Conservation (phyloP, 2,329 filamentous ascomycete genomes). For the Microcyclosporella mali region DNA sequence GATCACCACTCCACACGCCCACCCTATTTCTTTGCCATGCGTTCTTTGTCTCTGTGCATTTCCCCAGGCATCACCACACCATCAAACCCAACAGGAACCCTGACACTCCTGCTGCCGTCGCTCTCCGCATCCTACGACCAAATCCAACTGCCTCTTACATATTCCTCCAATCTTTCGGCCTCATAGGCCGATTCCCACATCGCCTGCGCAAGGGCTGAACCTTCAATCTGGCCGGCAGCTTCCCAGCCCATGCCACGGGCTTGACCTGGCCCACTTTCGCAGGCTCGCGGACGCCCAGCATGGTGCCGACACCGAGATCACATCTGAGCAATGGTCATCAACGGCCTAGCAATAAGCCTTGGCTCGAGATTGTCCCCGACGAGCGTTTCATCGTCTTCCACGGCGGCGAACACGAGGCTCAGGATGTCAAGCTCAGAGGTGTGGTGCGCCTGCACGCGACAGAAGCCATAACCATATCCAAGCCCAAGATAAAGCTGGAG, state of each 20-base stretch:
- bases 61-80: too few relatives aligned
- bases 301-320: conserved; percentile 26
- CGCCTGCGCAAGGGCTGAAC: background rate
- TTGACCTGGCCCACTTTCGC: conserved; percentile 11
- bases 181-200: too few relatives aligned
- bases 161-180: too few relatives aligned
- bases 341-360: conserved; percentile 23
- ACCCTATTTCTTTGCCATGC: too few relatives aligned
- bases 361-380: conserved; percentile 42
- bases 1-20: too few relatives aligned
- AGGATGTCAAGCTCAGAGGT: conserved; percentile 41
- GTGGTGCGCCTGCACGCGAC: conserved; percentile 42
- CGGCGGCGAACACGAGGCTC: conserved; percentile 42
- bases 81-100: too few relatives aligned
- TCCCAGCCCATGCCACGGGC: background rate
- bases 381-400: conserved; percentile 46
- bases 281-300: conserved; percentile 16
- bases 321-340: conserved; percentile 11
- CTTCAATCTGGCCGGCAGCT: conserved; percentile 6
- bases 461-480: conserved; percentile 43
- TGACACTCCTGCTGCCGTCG: too few relatives aligned
- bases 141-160: too few relatives aligned
- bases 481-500: conserved; percentile 42
- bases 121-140: too few relatives aligned
- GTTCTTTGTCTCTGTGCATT: too few relatives aligned